Base-by-base conservation (phyloP, 306 rosid species). In the Rubus parviflorus region DNA sequence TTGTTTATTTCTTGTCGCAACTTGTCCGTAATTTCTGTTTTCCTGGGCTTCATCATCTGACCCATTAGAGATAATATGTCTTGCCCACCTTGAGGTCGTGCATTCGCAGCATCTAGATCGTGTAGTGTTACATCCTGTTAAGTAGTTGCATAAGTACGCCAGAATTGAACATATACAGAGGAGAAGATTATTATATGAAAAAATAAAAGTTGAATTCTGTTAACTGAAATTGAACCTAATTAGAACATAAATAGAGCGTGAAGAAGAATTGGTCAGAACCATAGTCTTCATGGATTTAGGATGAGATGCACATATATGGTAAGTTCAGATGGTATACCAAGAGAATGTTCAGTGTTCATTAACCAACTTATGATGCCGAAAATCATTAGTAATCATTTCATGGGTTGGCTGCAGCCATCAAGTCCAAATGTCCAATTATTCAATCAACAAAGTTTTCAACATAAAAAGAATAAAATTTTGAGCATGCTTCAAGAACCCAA, bases 21-120 rank as follows among this genome's bases (percentile, higher is more conserved):
- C 86, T 93, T 93, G 83, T 91, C 98, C 40, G 98, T 93, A 82
- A 89, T 91, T 88, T 93, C 98, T 19, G 96, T 92, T 86, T 95
- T 95, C 84, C 96, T 86, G 57, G 99, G 97, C 81, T 95, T 95
- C 97, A 92, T 92, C 99, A 95, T 95, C 88, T 95, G 99, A 74
- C 99, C 97, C 99, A 95, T 92, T 54, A 95, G 82, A 76, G 99
- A 92, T 56, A 95, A 81, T 82, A 95, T 90, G 84, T 95, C 99
- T 76, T 95, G 99, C 56, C 99, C 99, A 60, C 97, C 99, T 83
- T 92, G 99, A 66, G 97, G 97, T 58, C 97, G 88, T 46, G 97
- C 96, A 72, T 93, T 91, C 45, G 97, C 93, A 82, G 92, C 96
- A 81, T 93, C 97, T 35, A 89, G 89, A 85, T 90, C 96, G 68